Evolutionary conservation across 2,329 filamentous ascomycete genomes (phyloP).

Genomic region (Pseudovirgaria hyperparasitica): DNA sequence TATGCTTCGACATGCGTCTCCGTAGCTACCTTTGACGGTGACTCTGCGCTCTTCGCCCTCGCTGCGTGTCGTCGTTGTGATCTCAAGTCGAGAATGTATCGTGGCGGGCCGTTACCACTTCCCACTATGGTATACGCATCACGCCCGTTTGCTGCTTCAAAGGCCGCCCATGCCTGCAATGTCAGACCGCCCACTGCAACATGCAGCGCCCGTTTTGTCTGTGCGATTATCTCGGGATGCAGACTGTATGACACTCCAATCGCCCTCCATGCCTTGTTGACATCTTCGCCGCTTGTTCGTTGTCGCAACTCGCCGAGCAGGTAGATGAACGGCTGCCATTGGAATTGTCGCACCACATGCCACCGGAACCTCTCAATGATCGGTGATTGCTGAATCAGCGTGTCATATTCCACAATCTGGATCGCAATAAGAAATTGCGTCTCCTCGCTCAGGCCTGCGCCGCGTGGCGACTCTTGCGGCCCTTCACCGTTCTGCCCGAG

Average conservation of each 20-base stretch:
- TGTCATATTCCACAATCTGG: constrained; percentile 29
- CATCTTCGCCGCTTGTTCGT: constrained; percentile 12
- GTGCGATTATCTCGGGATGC: constrained; percentile 27
- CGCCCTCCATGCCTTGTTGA: constrained; percentile 31
- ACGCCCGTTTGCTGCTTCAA: constrained; percentile 5
- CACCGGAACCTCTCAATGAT: constrained; percentile 30
- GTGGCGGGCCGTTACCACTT: constrained; percentile 12
- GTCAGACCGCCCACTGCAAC: constrained; percentile 30
- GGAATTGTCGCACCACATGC: constrained; percentile 35
- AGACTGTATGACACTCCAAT: constrained; percentile 31
- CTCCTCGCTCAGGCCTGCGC: constrained; percentile 17
- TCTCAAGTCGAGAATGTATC: constrained; percentile 12
- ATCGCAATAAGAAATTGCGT: constrained; percentile 28
- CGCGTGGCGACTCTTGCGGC: no score
- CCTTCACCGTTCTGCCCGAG: constrained; percentile 24
- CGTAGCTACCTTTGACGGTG: background rate
- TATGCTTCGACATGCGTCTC: no score
- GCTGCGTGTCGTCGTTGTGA: constrained; percentile 3
- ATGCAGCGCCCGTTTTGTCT: constrained; percentile 26
- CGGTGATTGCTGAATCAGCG: constrained; percentile 25
- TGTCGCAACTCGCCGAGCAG: constrained; percentile 25
- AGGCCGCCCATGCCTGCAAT: constrained; percentile 32
- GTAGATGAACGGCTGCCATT: constrained; percentile 41
- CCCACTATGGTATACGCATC: no score
- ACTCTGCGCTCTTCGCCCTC: background rate